phyloP scores from a whole-genome alignment of 345 rosid genomes.

The Pistacia atlantica region DNA sequence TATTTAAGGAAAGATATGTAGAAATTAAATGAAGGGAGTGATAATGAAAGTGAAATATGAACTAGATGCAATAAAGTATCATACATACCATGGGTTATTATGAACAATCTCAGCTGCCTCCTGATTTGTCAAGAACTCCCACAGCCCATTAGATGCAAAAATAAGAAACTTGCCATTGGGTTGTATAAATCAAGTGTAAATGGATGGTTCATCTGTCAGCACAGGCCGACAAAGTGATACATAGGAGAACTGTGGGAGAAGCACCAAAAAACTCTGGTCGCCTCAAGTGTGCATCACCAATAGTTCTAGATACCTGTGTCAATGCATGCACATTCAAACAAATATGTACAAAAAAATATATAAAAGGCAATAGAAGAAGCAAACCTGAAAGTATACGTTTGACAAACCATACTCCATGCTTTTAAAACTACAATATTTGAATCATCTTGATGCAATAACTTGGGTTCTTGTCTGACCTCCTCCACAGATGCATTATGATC shows the following conservation, averaged over 20 bases:
- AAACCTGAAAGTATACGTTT: slow-evolving; percentile 97
- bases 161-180: slow-evolving; percentile 79
- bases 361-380: background rate
- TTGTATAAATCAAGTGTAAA: slow-evolving; percentile 57
- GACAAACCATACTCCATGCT: slow-evolving; percentile 93
- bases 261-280: slow-evolving; percentile 74
- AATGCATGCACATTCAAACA: slow-evolving; percentile 2
- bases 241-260: no score
- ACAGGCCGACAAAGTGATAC: slow-evolving; percentile 59
- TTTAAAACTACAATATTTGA: slow-evolving; percentile 73
- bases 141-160: slow-evolving; percentile 96
- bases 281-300: slow-evolving; percentile 95
- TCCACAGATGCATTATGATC: slow-evolving; percentile 89
- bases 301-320: slow-evolving; percentile 82
- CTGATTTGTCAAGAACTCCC: slow-evolving; percentile 86
- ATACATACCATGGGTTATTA: slow-evolving; percentile 68
- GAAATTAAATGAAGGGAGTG: background rate
- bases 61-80: slow-evolving; percentile 9
- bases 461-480: slow-evolving; percentile 90
- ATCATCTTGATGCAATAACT: slow-evolving; percentile 84
- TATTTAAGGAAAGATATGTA: background rate
- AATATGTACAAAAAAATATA: no score
- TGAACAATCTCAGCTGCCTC: slow-evolving; percentile 83
- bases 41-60: background rate
- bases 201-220: slow-evolving; percentile 74